These are phyloP conservation scores for Paracoccidioides brasiliensis DNA, from an alignment of 2,329 filamentous ascomycete genomes.

Conservation along the genomic window DNA sequence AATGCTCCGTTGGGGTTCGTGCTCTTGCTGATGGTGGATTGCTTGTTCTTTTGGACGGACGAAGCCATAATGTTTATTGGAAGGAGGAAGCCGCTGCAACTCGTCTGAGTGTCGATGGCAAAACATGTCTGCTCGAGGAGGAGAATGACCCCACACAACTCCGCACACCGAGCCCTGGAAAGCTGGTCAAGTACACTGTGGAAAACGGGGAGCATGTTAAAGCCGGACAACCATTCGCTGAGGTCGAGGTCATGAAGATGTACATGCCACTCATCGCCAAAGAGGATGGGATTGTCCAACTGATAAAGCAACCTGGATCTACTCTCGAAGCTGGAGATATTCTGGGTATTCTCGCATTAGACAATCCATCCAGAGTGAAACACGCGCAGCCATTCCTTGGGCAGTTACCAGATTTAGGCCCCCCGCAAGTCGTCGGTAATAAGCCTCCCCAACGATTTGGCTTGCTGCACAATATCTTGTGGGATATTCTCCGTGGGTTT, in stretches of 20 bases:
- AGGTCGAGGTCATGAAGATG: conserved; percentile 99
- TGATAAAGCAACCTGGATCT: conserved; percentile 98
- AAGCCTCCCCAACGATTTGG: conserved; percentile 85
- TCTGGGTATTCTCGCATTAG: conserved; percentile 87
- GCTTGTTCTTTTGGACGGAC: conserved; percentile 76
- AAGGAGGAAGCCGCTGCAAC: conserved; percentile 97
- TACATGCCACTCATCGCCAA: conserved; percentile 96
- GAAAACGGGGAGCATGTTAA: conserved; percentile 90
- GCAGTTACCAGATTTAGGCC: conserved; percentile 74
- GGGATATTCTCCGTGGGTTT: conserved; percentile 82
- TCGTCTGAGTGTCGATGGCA: conserved; percentile 89
- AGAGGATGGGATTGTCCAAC: conserved; percentile 90
- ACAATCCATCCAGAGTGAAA: conserved; percentile 93
- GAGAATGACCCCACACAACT: conserved; percentile 98
- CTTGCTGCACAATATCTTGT: conserved; percentile 61
- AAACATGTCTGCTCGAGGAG: conserved; percentile 94
- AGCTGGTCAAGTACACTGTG: conserved; percentile 94
- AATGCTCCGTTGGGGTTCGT: conserved; percentile 84
- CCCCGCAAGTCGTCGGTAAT: conserved; percentile 73
- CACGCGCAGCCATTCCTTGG: conserved; percentile 88
- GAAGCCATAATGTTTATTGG: conserved; percentile 98
- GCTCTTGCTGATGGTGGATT: conserved; percentile 89
- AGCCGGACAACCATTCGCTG: conserved; percentile 84
- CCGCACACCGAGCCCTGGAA: conserved; percentile 85
- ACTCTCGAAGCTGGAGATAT: conserved; percentile 96